Evolutionary conservation across 352 stramenopile genomes (phyloP), one percentile per base, ranked within the genome.

Genomic region (Saprolegnia parasitica): DNA sequence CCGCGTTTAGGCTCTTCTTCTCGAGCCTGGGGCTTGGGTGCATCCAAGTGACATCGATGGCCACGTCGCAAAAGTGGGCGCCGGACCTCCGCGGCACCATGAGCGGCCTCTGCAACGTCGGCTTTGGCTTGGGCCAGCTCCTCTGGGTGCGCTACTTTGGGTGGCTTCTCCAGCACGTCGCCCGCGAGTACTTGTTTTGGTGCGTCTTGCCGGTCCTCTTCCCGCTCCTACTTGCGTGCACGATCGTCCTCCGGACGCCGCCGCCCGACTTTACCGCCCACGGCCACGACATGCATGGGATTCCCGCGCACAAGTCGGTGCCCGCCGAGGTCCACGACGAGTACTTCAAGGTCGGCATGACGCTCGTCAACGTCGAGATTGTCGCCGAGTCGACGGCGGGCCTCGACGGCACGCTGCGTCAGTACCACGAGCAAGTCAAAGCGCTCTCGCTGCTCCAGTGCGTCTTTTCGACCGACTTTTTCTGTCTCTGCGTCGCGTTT

Each of bases 391-490:
- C 13, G 10, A 39, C 13, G 11, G 3, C 52, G 24, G 11, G 35
- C 20, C 24, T 68, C 39, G 45, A 61, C 29, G 62, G 61, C 61
- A 56, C 61, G 16, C 45, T 62, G 15, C n/a, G 50, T 4, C 46
- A 50, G n/a, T 70, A 70, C 39, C 61, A 49, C 18, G n/a, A 58
- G 23, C 63, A 70, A 63, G 63, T 70, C 11, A 57, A 68, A 23
- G 56, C 56, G 26, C 26, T 72, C 1, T 45, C 55, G 21, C 45
- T 72, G 8, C 15, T 72, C 29, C 60, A 66, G 58, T 72, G 66
- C 55, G 68, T 72, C 47, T 46, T 72, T 4, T 72, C 66, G 39
- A 57, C 66, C 13, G 66, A 72, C 42, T 72, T 72, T 54, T 37
- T 72, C 21, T 68, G n/a, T 15, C 32, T 72, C 20, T 72, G 45